These are phyloP conservation scores for Ogataea trehaloabstinens DNA, from an alignment of 805 yeast species.

Conservation along the genomic window DNA sequence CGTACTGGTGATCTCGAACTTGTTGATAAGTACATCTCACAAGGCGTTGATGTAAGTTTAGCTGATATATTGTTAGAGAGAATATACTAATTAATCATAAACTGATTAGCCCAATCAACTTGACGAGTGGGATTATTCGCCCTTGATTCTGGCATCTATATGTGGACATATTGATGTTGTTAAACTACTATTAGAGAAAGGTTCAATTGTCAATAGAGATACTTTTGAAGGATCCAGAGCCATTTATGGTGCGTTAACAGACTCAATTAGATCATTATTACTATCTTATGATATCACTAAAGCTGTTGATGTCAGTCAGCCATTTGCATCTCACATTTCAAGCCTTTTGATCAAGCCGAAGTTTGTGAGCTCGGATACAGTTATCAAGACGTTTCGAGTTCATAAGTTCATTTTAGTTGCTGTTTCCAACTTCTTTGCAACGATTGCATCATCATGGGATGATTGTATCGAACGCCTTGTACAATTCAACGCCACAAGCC, in stretches of 20 bases:
- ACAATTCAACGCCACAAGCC: slow-evolving; percentile 27
- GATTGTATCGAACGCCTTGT: slow-evolving; percentile 1
- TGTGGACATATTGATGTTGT: slow-evolving; percentile 75
- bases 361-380: slow-evolving; percentile 34
- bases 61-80: too few species aligned
- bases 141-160: slow-evolving; percentile 66
- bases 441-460: slow-evolving; percentile 1
- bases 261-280: slow-evolving; percentile 56
- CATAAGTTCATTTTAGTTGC: slow-evolving; percentile 44
- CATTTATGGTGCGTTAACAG: slow-evolving; percentile 74
- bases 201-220: slow-evolving; percentile 78
- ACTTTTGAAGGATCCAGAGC: slow-evolving; percentile 80
- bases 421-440: slow-evolving; percentile 10
- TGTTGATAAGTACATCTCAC: slow-evolving; percentile 55
- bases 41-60: slow-evolving; percentile 47
- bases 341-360: slow-evolving; percentile 35
- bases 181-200: slow-evolving; percentile 55
- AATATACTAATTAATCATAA: too few species aligned
- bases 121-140: slow-evolving; percentile 75
- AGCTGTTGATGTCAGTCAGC: slow-evolving; percentile 63
- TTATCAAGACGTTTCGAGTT: slow-evolving; percentile 26
- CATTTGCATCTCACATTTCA: slow-evolving; percentile 70
- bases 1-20: slow-evolving; percentile 64
- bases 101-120: slow-evolving; percentile 42
- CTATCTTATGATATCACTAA: slow-evolving; percentile 64